Percentiles rank a stretch among this genome's conserved stretches.
phyloP scores from a whole-genome alignment of 163 green algal genomes.

The Scenedesmus sp. region DNA sequence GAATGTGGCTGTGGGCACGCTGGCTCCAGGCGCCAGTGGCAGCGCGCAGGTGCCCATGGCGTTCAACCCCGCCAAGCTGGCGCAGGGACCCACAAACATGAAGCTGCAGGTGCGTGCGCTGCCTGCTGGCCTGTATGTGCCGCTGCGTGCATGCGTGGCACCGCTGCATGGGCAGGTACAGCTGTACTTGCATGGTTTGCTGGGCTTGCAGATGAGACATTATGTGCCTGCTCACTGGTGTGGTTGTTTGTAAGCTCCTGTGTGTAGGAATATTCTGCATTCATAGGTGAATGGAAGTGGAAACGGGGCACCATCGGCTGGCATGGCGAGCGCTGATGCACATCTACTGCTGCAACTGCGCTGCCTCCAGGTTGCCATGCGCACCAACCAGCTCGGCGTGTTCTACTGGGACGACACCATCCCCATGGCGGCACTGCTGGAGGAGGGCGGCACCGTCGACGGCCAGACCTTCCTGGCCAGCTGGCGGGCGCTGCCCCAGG shows the following conservation, averaged over 20 bases:
- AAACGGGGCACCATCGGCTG: too few relatives aligned
- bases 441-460: conserved; percentile 76
- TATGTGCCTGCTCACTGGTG: too few relatives aligned
- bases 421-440: conserved; percentile 71
- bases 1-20: conserved; percentile 59
- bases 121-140: not conserved
- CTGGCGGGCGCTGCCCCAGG: conserved; percentile 66
- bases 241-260: too few relatives aligned
- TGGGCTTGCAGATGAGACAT: too few relatives aligned
- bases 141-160: not conserved
- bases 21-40: conserved; percentile 75
- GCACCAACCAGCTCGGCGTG: conserved; percentile 89
- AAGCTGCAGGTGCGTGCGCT: conserved; percentile 78
- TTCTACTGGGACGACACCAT: conserved; percentile 87
- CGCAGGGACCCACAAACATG: conserved; percentile 44
- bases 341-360: not conserved
- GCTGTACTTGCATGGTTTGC: not conserved
- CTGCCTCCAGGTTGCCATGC: conserved; percentile 90
- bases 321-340: not conserved
- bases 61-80: conserved; percentile 65
- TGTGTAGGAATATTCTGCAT: too few relatives aligned
- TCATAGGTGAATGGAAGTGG: too few relatives aligned
- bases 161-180: too few relatives aligned
- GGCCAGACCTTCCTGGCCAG: conserved; percentile 70
- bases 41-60: conserved; percentile 69